A percentile compares a stretch with the other conserved stretches of the same genome.
Evolutionary conservation across 495 filamentous ascomycete genomes (phyloP).

Genomic region (Glonium stellatum): DNA sequence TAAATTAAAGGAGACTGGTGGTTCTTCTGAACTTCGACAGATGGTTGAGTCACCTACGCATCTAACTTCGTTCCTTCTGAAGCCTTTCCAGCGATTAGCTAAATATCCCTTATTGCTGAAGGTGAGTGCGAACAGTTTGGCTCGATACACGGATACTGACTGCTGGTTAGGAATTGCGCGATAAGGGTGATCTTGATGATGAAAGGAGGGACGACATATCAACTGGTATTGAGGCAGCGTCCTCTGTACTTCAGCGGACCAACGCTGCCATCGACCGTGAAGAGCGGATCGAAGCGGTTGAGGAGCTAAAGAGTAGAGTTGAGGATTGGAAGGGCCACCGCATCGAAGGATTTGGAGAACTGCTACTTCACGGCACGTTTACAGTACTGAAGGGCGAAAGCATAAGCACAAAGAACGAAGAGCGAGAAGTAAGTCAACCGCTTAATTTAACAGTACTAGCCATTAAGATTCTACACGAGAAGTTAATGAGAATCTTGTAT

Average conservation of each 20-base stretch:
- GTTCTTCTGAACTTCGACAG: constrained; percentile 50
- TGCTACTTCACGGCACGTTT: constrained; percentile 87
- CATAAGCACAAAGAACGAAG: constrained; percentile 50
- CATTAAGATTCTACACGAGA: not conserved
- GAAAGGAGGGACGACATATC: constrained; percentile 60
- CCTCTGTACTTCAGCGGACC: constrained; percentile 68
- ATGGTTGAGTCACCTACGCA: constrained; percentile 55
- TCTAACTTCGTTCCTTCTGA: constrained; percentile 84
- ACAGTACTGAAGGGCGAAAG: constrained; percentile 80
- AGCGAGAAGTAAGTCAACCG: constrained; percentile 33
- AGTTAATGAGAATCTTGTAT: too few species aligned
- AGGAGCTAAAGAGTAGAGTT: constrained; percentile 74
- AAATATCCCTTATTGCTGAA: constrained; percentile 89
- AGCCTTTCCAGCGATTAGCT: constrained; percentile 89
- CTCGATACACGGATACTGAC: constrained; percentile 11
- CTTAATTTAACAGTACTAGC: not conserved
- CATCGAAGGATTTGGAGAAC: constrained; percentile 80
- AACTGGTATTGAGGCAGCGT: constrained; percentile 66
- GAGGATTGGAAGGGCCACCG: constrained; percentile 96
- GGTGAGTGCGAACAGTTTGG: constrained; percentile 43
- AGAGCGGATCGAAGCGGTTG: constrained; percentile 67
- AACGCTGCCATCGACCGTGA: constrained; percentile 87
- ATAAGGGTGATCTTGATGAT: constrained; percentile 66
- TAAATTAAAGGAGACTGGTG: constrained; percentile 51
- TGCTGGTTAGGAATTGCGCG: constrained; percentile 65